Evolutionary conservation across 2,329 filamentous ascomycete genomes (phyloP), one percentile per base, ranked within the genome.

Genomic region (Akanthomyces lecanii): DNA sequence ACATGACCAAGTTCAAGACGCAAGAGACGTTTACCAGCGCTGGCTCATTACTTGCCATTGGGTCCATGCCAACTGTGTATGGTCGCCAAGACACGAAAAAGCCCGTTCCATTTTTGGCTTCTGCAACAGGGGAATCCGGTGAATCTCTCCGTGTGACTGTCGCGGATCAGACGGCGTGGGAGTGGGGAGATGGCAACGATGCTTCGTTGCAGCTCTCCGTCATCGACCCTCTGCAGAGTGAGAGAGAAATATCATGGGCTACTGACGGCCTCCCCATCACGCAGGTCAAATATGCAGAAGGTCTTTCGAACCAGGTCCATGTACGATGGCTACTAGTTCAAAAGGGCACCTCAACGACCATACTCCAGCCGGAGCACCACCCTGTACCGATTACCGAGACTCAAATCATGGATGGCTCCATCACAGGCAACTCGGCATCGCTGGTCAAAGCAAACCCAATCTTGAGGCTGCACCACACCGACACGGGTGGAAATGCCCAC

Each of bases 391-490:
- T 75, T 12, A 62, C 73, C 48, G 65, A 68, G 45, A 67, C 62
- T 28, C 65, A 33, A 48, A n/a, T 12, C 18, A 53, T 11, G 23
- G 64, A 55, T 12, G 64, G 25, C 33, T 56, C 59, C n/a, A 6
- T 18, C 11, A 25, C 56, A 23, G 65, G 66, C 12, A 72, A 71
- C 65, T 71, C 69, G 1, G 69, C 80, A 4, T 85, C 86, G 0
- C 77, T 78, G 58, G 78, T 92, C 18, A 77, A 82, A 45, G 75
- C 82, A 2, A 85, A 85, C 51, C 81, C 81, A 0, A 69, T 89
- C 3, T 71, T 85, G 7, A 79, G 76, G 11, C 72, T 92, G n/a
- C 72, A 76, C 0, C 76, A 77, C 16, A 71, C 78, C 2, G 74
- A 82, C 36, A 87, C 84, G 0, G 85, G 83, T 1, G 82, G 82